A percentile compares a stretch with the other conserved stretches of the same genome.
Evolutionary conservation across 2,329 filamentous ascomycete genomes (phyloP).

Genomic region (Verticillium longisporum): DNA sequence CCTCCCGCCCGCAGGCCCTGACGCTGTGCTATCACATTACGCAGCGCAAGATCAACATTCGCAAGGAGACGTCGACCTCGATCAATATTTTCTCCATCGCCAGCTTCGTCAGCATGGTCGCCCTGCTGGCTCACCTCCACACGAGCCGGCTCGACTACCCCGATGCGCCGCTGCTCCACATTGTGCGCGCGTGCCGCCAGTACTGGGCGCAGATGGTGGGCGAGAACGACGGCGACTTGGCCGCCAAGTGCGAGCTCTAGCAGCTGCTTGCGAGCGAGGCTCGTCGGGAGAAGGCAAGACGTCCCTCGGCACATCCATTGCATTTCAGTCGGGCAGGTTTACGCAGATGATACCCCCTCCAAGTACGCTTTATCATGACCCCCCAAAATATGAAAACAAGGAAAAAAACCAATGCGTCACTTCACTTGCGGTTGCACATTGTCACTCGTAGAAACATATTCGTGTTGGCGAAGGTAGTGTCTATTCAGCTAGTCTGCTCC

Average conservation of each 20-base stretch:
- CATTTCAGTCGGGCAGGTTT: background rate
- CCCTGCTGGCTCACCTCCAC: slow-evolving; percentile 61
- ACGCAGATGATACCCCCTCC: background rate
- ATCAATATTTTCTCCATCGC: slow-evolving; percentile 70
- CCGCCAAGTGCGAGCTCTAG: background rate
- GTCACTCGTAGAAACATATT: background rate
- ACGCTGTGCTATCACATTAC: slow-evolving; percentile 71
- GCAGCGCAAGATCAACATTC: slow-evolving; percentile 72
- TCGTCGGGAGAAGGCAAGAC: background rate
- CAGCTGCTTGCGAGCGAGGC: background rate
- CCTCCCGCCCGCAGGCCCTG: slow-evolving; percentile 46
- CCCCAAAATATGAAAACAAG: too few species aligned
- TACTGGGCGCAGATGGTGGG: background rate
- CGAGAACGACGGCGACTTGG: background rate
- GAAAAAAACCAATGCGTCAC: too few species aligned
- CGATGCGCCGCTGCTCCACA: slow-evolving; percentile 45
- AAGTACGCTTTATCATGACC: background rate
- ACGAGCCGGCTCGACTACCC: slow-evolving; percentile 54
- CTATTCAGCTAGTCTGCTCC: background rate
- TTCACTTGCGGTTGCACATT: too few species aligned
- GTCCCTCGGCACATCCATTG: background rate
- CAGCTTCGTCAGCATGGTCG: slow-evolving; percentile 69
- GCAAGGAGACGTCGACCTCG: slow-evolving; percentile 72
- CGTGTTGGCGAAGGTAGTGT: background rate
- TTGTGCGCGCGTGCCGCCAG: background rate